Base-by-base conservation (phyloP, 768 basidiomycete species). In the Suillus tomentosus region DNA sequence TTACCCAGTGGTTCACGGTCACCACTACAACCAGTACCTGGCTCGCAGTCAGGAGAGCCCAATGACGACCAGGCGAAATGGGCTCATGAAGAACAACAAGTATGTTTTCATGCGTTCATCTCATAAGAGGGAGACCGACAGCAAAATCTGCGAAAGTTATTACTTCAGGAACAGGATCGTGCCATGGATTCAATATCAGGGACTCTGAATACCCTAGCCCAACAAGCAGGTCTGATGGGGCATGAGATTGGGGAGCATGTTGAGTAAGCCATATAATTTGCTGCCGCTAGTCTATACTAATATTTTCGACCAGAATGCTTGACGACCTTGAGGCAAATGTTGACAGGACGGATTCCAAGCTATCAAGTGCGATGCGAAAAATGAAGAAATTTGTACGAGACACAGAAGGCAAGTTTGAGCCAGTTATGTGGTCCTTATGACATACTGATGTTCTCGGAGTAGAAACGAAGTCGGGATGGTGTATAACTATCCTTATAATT, bases 211-310 rank as follows among this genome's bases (percentile, higher is more conserved):
- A 95, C 91, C 0, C 79, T 99, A 8, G 89, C 90, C 0, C 89
- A 92, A 67, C 97, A 99, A 77, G 97, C 97, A 0, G 91, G 90
- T 13, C 79, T 98, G 39, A 99, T 99, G 87, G 96, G 96, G 0
- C 87, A 87, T 63, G 97, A 99, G 73, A 92, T 99, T 58, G 80
- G 74, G 10, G 94, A 96, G 72, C 97, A 99, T 70, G 92, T 90
- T 68, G 93, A 94, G 96, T 96, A 66, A 66, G 87, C 70, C 37
- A n/a, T 40, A 74, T 65, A 58, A 3, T 40, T 42, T 22, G 22
- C 54, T 76, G 36, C 5, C 36, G 27, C 22, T 55, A 53, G 60
- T 24, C n/a, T 45, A 48, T 8, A 27, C 47, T 53, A 34, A 13
- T 10, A 56, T 48, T 22, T 59, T 40, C 15, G 63, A 36, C 34